Base-by-base conservation (phyloP, 352 stramenopile genomes). In the Phytophthora boehmeriae region DNA sequence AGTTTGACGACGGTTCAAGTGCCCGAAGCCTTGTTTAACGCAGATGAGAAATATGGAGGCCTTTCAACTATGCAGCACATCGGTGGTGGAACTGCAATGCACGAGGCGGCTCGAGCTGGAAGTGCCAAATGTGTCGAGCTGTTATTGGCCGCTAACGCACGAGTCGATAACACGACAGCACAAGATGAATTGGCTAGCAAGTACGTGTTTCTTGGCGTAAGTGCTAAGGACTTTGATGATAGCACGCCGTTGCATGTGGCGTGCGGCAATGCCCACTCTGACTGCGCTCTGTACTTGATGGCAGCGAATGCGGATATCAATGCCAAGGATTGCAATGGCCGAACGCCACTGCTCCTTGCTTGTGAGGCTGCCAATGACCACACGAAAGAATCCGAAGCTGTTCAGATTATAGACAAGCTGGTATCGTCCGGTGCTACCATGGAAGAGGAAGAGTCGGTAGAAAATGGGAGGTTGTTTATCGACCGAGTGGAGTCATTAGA, bases 231-330 rank as follows among this genome's bases (percentile, higher is more conserved):
- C 44, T 54, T 73, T 23, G 80, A 88, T 17, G 77, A 74, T 16
- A 63, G 56, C 0, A 90, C 80, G n/a, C 80, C 83, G 11, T 60
- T 92, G 5, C 83, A 92, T 47, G 23, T 88, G 0, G 78, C 83
- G 0, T 89, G 79, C 48, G 41, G 41, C 22, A 38, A 61, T 5
- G 62, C 57, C 0, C 58, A 83, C 23, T 51, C 68, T 8, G 76
- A 86, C 49, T 89, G 76, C 25, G 74, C 77, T 14, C 44, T 86
- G 47, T 90, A 89, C 50, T 60, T 92, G 22, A 63, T 92, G 22
- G 81, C 80, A 13, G 83, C 80, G 0, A 85, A 76, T 45, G 81
- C 83, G 5, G 52, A 85, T 13, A 41, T 86, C 13, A 58, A 84
- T 8, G 8, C 64, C 5, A 54, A 58, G 8, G 78, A 90, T 23